Evolutionary conservation across 345 rosid species (phyloP), one percentile per base, ranked within the genome.

Genomic region (Corchorus olitorius): DNA sequence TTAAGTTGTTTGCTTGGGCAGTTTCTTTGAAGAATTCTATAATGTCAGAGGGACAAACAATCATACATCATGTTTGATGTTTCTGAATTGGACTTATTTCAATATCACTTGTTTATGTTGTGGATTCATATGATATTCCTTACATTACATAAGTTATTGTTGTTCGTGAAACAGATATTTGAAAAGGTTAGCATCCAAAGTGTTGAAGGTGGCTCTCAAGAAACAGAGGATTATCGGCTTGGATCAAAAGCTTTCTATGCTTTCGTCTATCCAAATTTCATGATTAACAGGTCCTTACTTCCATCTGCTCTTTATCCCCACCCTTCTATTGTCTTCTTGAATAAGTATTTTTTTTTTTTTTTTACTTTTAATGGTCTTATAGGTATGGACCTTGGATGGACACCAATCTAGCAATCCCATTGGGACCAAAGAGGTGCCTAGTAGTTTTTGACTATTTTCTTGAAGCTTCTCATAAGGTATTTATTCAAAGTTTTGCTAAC

Each of bases 311-410:
- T 8, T 55, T 10, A 6, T 55, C 22, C 33, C 54, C 43, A 5
- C 20, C 63, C 10, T 75, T 35, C 50, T 54, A 64, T 59, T 37
- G 54, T 35, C 45, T 27, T 27, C 27, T 55, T 33, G 14, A 73
- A 61, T 6, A 65, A 17, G 61, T 72, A 65, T n/a, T n/a, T 49
- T 71, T 2, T 54, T n/a, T 35, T 11, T 75, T 55, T 20, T 8
- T 27, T 27, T 27, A 27, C 27, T 27, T 27, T 27, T 27, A 27
- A 17, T 55, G 20, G 34, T 22, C 48, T 74, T 65, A 0, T 53
- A 92, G 99, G 80, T 93, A 95, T 65, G 99, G 98, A 79, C 97
- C 98, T 71, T 93, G 99, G 99, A 92, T 95, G 97, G 97, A 95
- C 85, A 92, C 99, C 56, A 95, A 95, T 84, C 88, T 90, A 77